phyloP scores from a whole-genome alignment of 495 filamentous ascomycete genomes.

The Delitschia confertaspora region DNA sequence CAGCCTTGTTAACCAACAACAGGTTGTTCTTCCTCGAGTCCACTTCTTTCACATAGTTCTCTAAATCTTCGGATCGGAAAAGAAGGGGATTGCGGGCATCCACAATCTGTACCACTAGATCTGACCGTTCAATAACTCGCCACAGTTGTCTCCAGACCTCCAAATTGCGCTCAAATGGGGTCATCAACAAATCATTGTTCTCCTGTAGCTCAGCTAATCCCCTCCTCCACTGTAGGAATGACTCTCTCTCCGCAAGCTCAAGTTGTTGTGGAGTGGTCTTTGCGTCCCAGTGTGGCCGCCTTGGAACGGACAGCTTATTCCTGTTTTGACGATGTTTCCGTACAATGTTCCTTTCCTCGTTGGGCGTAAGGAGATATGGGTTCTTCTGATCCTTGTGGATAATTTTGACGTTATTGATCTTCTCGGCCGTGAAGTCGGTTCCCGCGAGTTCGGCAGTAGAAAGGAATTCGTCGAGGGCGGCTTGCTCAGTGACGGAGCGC shows the following conservation, averaged over 20 bases:
- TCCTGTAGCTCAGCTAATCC: slow-evolving; percentile 89
- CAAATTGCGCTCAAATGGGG: slow-evolving; percentile 93
- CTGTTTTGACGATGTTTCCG: slow-evolving; percentile 76
- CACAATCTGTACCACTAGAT: slow-evolving; percentile 96
- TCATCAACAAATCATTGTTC: slow-evolving; percentile 89
- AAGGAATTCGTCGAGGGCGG: slow-evolving; percentile 79
- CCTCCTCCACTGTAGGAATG: slow-evolving; percentile 80
- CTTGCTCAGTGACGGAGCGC: slow-evolving; percentile 97
- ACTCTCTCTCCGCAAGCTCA: slow-evolving; percentile 67
- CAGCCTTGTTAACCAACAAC: slow-evolving; percentile 94
- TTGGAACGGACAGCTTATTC: slow-evolving; percentile 72
- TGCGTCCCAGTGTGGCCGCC: slow-evolving; percentile 81
- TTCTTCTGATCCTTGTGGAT: slow-evolving; percentile 94
- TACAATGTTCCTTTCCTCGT: slow-evolving; percentile 69
- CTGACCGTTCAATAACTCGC: slow-evolving; percentile 95
- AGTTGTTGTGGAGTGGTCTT: slow-evolving; percentile 74
- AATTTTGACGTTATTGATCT: slow-evolving; percentile 97
- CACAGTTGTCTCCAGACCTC: slow-evolving; percentile 98
- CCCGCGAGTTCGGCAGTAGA: slow-evolving; percentile 88
- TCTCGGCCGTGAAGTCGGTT: slow-evolving; percentile 98
- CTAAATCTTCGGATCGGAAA: slow-evolving; percentile 89
- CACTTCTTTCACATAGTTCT: slow-evolving; percentile 89
- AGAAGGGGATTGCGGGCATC: slow-evolving; percentile 91
- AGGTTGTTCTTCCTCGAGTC: slow-evolving; percentile 82
- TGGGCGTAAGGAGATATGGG: slow-evolving; percentile 79